phyloP scores from a whole-genome alignment of 1,284 basidiomycete genomes.

The Fomitopsis palustris region DNA sequence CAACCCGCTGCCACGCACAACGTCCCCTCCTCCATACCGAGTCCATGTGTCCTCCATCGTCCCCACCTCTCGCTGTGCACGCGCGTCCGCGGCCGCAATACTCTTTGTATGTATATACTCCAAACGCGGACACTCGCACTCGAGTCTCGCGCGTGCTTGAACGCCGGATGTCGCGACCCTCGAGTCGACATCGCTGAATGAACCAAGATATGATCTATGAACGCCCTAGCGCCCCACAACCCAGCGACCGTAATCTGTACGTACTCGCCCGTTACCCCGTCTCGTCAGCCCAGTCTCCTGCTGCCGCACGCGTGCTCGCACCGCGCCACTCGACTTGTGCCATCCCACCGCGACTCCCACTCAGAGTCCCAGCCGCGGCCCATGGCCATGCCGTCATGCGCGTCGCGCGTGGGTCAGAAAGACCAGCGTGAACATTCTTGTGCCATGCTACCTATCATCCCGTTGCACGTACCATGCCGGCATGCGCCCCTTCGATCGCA shows the following conservation, averaged over 20 bases:
- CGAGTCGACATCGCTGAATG: background rate
- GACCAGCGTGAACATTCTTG: background rate
- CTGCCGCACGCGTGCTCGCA: background rate
- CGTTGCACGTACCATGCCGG: background rate
- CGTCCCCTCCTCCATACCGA: background rate
- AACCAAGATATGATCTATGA: background rate
- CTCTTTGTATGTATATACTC: no score
- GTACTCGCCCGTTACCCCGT: constrained; percentile 4
- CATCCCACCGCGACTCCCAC: background rate
- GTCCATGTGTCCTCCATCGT: background rate
- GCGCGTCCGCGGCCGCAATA: background rate
- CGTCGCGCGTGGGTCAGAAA: background rate
- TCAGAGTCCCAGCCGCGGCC: background rate
- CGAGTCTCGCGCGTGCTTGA: constrained; percentile 1
- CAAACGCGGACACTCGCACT: background rate
- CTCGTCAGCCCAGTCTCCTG: background rate
- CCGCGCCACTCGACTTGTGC: background rate
- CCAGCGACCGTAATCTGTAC: constrained; percentile 1
- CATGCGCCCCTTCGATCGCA: background rate
- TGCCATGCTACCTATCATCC: background rate
- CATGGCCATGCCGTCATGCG: background rate
- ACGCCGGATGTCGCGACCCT: background rate
- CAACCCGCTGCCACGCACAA: background rate
- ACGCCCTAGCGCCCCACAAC: background rate
- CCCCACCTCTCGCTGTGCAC: background rate